Evolutionary conservation across 2,329 filamentous ascomycete genomes (phyloP), one percentile per base, ranked within the genome.

Genomic region (Cephalotrichum gorgonifer): DNA sequence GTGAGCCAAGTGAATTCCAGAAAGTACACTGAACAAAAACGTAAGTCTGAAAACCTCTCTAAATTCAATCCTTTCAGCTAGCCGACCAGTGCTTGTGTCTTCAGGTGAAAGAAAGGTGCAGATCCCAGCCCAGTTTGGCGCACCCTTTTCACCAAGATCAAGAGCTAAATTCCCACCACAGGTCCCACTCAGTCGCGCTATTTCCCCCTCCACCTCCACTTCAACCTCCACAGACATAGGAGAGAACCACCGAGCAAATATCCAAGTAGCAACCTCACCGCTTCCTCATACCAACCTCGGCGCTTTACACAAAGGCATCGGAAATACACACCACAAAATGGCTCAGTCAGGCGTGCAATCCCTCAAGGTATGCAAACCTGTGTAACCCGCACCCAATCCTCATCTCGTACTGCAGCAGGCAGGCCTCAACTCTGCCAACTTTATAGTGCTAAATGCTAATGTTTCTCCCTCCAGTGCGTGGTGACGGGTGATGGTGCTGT

Each of bases 401-500:
- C 43, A 43, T 54, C 45, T 28, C 2, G 7, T 6, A 22, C n/a
- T 20, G 6, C 28, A 30, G 28, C 28, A n/a, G n/a, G n/a, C n/a
- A n/a, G n/a, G n/a, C n/a, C n/a, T n/a, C 12, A 30, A 6, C 28
- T 30, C 28, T 30, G 28, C 38, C 22, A 17, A 30, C 48, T 53
- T 54, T 52, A 45, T 52, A 54, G 51, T 48, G 47, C 49, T 48
- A 47, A 47, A 60, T 57, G 59, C 63, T 67, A 64, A 71, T 62
- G 56, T 57, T 65, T 64, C 61, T 59, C 49, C 54, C 33, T 51
- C 50, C 59, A 96, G 89, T 98, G 93, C 69, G 93, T 98, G 66
- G 93, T 98, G 64, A 97, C 93, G 55, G 93, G 93, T 73, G 93
- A 98, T 70, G 93, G 93, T 87, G 93, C 93, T 66, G 93, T 98